Evolutionary conservation across 2,329 filamentous ascomycete species (phyloP), one percentile per base, ranked within the genome.

Genomic region (Zelopaecilomyces penicillatus): DNA sequence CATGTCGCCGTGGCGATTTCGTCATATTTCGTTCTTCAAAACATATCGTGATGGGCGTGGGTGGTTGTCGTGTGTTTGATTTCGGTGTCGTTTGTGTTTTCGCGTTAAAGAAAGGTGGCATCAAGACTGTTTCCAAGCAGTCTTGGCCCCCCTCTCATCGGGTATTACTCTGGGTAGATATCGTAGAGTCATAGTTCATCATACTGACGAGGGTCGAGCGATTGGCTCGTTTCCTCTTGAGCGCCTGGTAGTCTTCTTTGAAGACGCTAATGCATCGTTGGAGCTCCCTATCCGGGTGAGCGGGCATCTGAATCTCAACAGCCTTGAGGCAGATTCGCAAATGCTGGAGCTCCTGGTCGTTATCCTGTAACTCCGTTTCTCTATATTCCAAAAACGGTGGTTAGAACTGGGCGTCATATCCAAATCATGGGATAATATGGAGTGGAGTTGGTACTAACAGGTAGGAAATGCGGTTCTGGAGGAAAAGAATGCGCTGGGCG

Each of bases 281-380:
- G 31, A 83, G 70, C 47, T 81, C 78, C 29, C 69, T 65, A 57
- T 81, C 75, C 2, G 69, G 67, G 46, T 71, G 69, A 37, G 67
- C 60, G 5, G 74, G 66, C 56, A 73, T 73, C 52, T 79, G 75
- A 12, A 80, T 73, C 64, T 83, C 78, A 52, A 83, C 73, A 26
- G 75, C 77, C 51, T 80, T 77, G 50, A 82, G 68, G 56, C 77
- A 74, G 49, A 85, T 76, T 46, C 78, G 75, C 36, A 81, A 69
- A 56, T 78, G 78, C 37, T 75, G 70, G 29, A 83, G 68, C 56
- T 83, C 78, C 35, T 77, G 73, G 50, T 81, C 75, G 54, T 74
- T 74, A 52, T 75, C 69, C 40, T 72, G 66, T 27, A 76, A 67
- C 52, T 81, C 74, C 33, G 73, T 65, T 56, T 77, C 78, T 52